phyloP scores from a whole-genome alignment of 225 moss, liverwort and hornwort genomes.

The Ulota crispa region DNA sequence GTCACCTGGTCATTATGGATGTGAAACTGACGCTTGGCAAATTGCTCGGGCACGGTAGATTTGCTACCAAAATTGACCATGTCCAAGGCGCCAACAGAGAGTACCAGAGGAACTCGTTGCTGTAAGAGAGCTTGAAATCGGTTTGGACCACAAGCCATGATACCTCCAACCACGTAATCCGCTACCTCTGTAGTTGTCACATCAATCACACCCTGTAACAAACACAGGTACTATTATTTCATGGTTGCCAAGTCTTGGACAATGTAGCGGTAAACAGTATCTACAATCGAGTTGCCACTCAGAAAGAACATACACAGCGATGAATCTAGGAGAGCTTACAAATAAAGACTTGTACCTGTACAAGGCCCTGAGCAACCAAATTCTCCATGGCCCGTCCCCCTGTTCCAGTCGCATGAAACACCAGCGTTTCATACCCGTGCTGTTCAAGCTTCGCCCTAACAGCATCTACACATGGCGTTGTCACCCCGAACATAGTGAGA shows the following conservation, averaged over 20 bases:
- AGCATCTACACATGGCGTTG: slow-evolving; percentile 86
- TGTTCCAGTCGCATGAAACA: slow-evolving; percentile 93
- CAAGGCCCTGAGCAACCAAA: slow-evolving; percentile 80
- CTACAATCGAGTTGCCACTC: slow-evolving; percentile 11
- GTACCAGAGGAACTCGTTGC: slow-evolving; percentile 68
- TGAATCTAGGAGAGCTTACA: background rate
- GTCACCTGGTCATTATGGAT: slow-evolving; percentile 83
- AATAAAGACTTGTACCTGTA: slow-evolving; percentile 54
- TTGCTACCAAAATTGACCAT: slow-evolving; percentile 87
- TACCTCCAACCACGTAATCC: slow-evolving; percentile 85
- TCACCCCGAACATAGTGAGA: slow-evolving; percentile 97
- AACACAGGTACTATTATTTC: slow-evolving; percentile 16
- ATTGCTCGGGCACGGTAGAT: slow-evolving; percentile 74
- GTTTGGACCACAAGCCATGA: slow-evolving; percentile 81
- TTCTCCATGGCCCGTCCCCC: slow-evolving; percentile 94
- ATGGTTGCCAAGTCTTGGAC: background rate
- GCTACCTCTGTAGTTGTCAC: slow-evolving; percentile 93
- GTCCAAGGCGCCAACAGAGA: slow-evolving; percentile 89
- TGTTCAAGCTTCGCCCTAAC: slow-evolving; percentile 71
- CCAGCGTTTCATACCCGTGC: slow-evolving; percentile 82
- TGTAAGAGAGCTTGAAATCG: slow-evolving; percentile 74
- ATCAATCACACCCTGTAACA: slow-evolving; percentile 88
- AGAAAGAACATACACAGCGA: background rate
- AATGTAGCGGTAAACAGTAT: background rate
- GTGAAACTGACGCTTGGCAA: slow-evolving; percentile 65